Evolutionary conservation across 108 stramenopile species (phyloP), one percentile per base, ranked within the genome.

Genomic region (Aurantiochytrium sp.): DNA sequence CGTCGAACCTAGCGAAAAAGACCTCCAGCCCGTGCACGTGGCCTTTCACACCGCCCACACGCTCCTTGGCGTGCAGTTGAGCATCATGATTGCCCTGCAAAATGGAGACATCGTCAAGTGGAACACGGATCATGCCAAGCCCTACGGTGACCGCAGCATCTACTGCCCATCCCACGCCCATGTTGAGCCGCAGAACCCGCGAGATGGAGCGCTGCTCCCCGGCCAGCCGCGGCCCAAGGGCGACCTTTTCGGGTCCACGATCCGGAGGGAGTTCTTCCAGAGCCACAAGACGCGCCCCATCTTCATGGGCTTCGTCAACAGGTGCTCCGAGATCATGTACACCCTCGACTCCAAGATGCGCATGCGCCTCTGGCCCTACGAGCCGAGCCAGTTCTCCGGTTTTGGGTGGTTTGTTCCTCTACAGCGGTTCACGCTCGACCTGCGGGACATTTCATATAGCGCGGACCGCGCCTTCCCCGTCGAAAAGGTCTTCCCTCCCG

Each of bases 241-340:
- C 6, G 73, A 81, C 10, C 45, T 81, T 6, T 81, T 81, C 30
- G 73, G 73, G 27, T 81, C 73, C 6, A 81, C 73, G 2, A 81
- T 81, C n/a, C 45, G 73, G n/a, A 37, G 73, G 12, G 73, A 81
- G 73, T 81, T 81, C 24, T 81, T 39, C 45, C 73, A 81, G 45
- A 24, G 30, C 1, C 73, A 81, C 73, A 81, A 48, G 45, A 12
- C 50, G 10, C 2, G 10, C 6, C 42, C 45, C 6, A 48, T 39
- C 15, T 81, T 81, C 32, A 48, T 81, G 6, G 73, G 45, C 30
- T 81, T 48, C 32, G 73, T 81, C 73, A 48, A 48, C n/a, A 22
- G 73, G 19, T 81, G 73, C 73, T 48, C 73, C 12, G 73, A 81
- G 24, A 24, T 48, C 12, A 41, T 81, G 73, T 81, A 81, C 45